Evolutionary conservation across 2,329 filamentous ascomycete genomes (phyloP).

Genomic region (Colletotrichum horii): DNA sequence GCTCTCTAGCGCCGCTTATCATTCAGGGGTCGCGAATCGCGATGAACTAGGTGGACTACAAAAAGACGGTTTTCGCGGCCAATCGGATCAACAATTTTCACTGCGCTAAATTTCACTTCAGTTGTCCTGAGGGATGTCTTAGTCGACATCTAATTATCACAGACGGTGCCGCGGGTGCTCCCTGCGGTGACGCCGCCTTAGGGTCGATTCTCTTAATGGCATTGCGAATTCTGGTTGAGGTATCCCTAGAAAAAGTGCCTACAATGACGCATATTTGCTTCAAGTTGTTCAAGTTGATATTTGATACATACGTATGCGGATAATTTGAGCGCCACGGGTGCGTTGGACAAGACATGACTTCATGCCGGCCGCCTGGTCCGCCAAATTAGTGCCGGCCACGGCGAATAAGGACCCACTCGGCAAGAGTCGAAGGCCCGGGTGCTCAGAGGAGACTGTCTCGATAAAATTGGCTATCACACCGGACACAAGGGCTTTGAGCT

Average conservation of each 20-base stretch:
- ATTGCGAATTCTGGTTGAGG: background rate
- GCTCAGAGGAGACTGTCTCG: background rate
- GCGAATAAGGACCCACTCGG: background rate
- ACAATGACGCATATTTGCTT: background rate
- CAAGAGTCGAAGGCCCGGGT: background rate
- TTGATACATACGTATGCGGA: background rate
- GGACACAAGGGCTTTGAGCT: background rate
- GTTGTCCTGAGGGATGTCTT: background rate
- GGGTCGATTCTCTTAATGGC: background rate
- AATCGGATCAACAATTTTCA: background rate
- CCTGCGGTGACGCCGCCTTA: background rate
- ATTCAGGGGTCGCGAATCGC: background rate
- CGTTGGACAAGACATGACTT: fast-evolving
- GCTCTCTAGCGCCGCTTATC: background rate
- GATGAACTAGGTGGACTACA: background rate
- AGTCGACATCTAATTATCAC: background rate
- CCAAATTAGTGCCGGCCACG: background rate
- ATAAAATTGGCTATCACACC: background rate
- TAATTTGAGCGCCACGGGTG: background rate
- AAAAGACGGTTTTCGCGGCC: background rate
- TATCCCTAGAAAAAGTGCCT: background rate
- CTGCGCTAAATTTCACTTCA: background rate
- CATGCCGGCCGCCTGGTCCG: background rate
- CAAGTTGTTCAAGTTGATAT: background rate
- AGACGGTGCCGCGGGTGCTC: background rate